phyloP scores from a whole-genome alignment of 305 asterid species.

The Salvia sclarea region DNA sequence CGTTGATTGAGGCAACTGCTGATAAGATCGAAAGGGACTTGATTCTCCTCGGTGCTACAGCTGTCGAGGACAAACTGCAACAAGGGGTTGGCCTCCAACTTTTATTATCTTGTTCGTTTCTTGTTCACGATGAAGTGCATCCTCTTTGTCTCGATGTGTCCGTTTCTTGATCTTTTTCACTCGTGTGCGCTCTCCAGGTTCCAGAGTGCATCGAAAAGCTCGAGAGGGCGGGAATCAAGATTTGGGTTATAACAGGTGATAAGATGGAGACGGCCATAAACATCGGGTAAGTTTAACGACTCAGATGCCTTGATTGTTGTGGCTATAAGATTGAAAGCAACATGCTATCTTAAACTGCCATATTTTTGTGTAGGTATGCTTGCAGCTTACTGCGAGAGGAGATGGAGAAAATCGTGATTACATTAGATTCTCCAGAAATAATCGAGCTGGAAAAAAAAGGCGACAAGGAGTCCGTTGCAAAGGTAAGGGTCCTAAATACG shows the following conservation, averaged over 20 bases:
- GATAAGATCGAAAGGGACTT: conserved; percentile 78
- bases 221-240: conserved; percentile 73
- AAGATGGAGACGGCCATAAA: conserved; percentile 98
- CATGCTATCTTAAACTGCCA: conserved; percentile 15
- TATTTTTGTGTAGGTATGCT: conserved; percentile 61
- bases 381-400: conserved; percentile 86
- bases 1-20: conserved; percentile 78
- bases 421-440: conserved; percentile 69
- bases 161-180: conserved; percentile 17
- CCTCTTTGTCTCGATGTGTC: conserved; percentile 1
- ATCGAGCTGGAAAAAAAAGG: conserved; percentile 64
- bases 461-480: conserved; percentile 63
- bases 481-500: conserved; percentile 53
- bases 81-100: conserved; percentile 68
- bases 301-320: conserved; percentile 26
- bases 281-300: conserved; percentile 67
- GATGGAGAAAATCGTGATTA: conserved; percentile 81
- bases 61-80: conserved; percentile 96
- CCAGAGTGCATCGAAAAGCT: conserved; percentile 89
- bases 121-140: conserved; percentile 10
- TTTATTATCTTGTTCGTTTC: conserved; percentile 1
- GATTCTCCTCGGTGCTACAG: conserved; percentile 95
- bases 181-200: conserved; percentile 51
- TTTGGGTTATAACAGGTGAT: conserved; percentile 97
- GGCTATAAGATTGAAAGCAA: background rate